Conservation (phyloP, 768 basidiomycete genomes). For the Naganishia antarctica region DNA sequence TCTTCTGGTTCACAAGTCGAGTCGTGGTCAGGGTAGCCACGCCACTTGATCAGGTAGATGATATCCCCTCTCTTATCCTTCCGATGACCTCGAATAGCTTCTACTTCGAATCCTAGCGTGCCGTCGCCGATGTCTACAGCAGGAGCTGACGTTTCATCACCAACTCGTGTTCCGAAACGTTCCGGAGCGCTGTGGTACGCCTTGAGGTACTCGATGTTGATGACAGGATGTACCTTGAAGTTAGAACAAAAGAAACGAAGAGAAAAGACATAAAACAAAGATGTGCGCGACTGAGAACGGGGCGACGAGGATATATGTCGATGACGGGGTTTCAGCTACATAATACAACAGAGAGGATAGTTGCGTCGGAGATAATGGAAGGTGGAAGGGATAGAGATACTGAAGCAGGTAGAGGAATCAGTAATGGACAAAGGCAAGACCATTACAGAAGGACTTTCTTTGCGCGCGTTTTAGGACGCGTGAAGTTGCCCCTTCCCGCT, state of each 20-base stretch:
- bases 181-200: constrained; percentile 4
- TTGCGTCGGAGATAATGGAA: too few relatives aligned
- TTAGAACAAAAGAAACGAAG: not conserved
- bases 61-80: not conserved
- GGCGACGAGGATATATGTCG: too few relatives aligned
- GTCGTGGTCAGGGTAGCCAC: not conserved
- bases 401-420: too few relatives aligned
- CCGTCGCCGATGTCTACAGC: not conserved
- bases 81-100: not conserved
- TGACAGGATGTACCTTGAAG: constrained; percentile 16
- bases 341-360: too few relatives aligned
- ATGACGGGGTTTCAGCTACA: too few relatives aligned
- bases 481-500: too few relatives aligned
- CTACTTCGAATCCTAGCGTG: not conserved
- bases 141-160: not conserved
- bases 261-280: too few relatives aligned
- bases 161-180: not conserved
- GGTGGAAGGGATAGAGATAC: too few relatives aligned
- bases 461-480: too few relatives aligned
- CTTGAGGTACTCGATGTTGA: constrained; percentile 19
- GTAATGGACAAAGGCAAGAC: too few relatives aligned
- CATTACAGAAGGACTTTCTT: too few relatives aligned
- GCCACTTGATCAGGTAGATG: not conserved
- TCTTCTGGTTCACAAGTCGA: constrained; percentile 1
- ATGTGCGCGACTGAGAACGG: too few relatives aligned